These are phyloP conservation scores for Talaromyces sp. DNA, from an alignment of 2,329 filamentous ascomycete species.

Conservation along the genomic window DNA sequence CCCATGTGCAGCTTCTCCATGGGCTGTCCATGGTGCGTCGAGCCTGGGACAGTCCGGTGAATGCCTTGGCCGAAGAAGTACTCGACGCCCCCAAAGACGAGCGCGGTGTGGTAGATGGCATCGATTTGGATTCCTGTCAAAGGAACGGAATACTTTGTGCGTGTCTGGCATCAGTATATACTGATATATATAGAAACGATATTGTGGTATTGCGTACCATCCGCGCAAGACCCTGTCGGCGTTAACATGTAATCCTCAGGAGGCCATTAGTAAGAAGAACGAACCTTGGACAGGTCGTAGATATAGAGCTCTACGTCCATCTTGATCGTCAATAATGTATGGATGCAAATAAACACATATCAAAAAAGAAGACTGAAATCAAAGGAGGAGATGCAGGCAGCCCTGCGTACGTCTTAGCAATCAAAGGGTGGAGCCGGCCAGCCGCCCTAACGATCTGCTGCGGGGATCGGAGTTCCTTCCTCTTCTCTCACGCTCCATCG, in stretches of 20 bases:
- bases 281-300: constrained; percentile 65
- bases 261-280: background rate
- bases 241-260: constrained; percentile 17
- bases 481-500: background rate
- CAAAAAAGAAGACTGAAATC: background rate
- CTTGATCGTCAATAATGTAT: background rate
- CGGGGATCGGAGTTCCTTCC: background rate
- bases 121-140: constrained; percentile 70
- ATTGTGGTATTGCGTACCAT: constrained; percentile 30
- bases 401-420: background rate
- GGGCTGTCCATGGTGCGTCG: constrained; percentile 79
- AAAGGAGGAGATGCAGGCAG: background rate
- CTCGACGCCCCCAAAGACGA: constrained; percentile 78
- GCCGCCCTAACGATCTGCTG: background rate
- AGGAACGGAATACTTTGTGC: constrained; percentile 47
- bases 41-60: constrained; percentile 71
- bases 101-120: constrained; percentile 90
- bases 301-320: constrained; percentile 76
- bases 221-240: constrained; percentile 49
- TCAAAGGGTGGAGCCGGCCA: background rate
- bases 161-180: constrained; percentile 3
- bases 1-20: constrained; percentile 73
- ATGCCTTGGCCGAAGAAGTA: constrained; percentile 89
- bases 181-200: background rate
- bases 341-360: background rate